Base-by-base conservation (phyloP, 768 basidiomycete genomes). In the Termitomyces heimii region DNA sequence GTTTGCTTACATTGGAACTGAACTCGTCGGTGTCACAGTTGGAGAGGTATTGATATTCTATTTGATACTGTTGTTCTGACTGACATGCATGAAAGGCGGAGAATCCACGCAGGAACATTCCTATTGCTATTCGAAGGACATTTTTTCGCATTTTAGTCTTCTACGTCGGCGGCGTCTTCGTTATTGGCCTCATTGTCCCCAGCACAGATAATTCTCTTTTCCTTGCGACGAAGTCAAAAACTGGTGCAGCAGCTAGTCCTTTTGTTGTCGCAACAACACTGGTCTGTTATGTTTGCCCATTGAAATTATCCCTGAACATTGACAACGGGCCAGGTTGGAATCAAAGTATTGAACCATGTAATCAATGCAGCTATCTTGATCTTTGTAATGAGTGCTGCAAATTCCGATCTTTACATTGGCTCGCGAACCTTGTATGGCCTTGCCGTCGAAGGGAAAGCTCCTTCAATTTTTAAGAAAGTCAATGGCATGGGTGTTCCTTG, bases 1-100 rank as follows among this genome's bases (percentile, higher is more conserved):
- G 4, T 90, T 91, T 70, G 84, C 87, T 14, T 85, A 81, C 67
- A 82, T 85, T 57, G 86, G 88, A 31, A 92, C 88, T 20, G 89
- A 92, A 68, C 75, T 89, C 18, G 83, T 92, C 57, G 88, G 88
- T 65, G 82, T 89, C 57, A 78, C 78, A 37, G 78, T 79, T n/a
- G 78, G 78, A 63, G 78, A 79, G 64, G 73, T 75, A 56, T 47
- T 51, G 16, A 28, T 55, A 18, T 37, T 3, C 57, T 42, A 52
- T 50, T 24, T 16, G 6, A 34, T 53, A 28, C 37, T 45, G 28
- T 47, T 45, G n/a, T 22, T 24, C 22, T 18, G 8, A 7, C 47
- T 54, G 28, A 51, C 28, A 57, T 50, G 28, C 47, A 12, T 47
- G 8, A 68, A 46, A 83, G 74, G 84, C 84, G 12, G 79, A 88